Base-by-base conservation (phyloP, 2,329 filamentous ascomycete genomes). In the Exophiala aquamarina region DNA sequence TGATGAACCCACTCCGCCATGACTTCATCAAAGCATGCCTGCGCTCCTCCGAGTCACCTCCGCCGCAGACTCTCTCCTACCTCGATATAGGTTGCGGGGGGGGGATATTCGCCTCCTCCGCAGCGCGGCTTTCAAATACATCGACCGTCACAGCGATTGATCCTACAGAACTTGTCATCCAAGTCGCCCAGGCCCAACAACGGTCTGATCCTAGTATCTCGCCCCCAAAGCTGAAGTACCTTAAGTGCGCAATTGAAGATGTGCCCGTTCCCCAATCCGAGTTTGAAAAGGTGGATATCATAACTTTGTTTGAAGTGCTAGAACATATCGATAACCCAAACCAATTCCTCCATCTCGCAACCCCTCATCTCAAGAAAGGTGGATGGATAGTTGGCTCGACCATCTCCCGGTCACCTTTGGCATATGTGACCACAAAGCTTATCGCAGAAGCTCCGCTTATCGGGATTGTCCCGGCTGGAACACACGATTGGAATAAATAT, bases 1-100 rank as follows among this genome's bases (percentile, higher is more conserved):
- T 95, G 58, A 97, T 98, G 92, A 97, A 98, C 71, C 93, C 93
- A 2, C 81, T 95, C 36, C 90, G 93, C 26, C 91, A 97, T 72
- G 84, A 90, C 70, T 97, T 97, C 70, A 93, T 96, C 66, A 77
- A 77, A 17, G 71, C 74, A 54, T 96, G 92, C 64, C 79, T 85
- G 41, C 38, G 61, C 43, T 15, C 54, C 40, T 37, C 57, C 50
- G 35, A 54, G 28, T 58, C 53, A 57, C 48, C 54, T 59, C 56
- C 36, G 47, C 57, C 47, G 60, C 49, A 52, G 37, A 41, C 34
- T 17, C 47, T 50, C 3, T 46, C 77, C 26, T 95, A 89, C 67
- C 84, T 98, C 43, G 93, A 98, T 67, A 81, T 98, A 49, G 93
- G 93, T 57, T 97, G 93, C 69, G 93, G 93, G 52, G 93, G 92